A percentile compares a stretch with the other conserved stretches of the same genome.
Evolutionary conservation across 257 asterid genomes (phyloP).

Genomic region (Marsdenia floribunda): DNA sequence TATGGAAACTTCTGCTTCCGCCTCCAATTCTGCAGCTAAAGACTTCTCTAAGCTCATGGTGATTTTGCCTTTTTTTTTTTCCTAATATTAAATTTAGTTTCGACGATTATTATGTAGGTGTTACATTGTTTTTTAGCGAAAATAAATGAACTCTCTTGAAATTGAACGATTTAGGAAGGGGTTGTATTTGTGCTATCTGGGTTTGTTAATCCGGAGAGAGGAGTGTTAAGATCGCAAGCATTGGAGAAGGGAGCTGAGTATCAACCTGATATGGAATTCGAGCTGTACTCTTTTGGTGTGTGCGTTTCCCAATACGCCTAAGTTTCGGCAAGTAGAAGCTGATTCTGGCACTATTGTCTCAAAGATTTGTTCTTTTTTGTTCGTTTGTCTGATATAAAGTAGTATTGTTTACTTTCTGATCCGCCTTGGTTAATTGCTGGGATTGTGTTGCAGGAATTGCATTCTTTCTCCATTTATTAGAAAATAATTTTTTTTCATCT

Average conservation of each 20-base stretch:
- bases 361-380: constrained; percentile 38
- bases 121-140: neutral
- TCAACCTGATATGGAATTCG: constrained; percentile 85
- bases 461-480: neutral
- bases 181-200: constrained; percentile 83
- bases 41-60: constrained; percentile 67
- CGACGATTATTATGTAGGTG: neutral
- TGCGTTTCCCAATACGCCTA: constrained; percentile 85
- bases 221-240: constrained; percentile 68
- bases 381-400: neutral
- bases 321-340: constrained; percentile 81
- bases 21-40: constrained; percentile 28
- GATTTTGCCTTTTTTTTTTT: neutral
- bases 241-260: constrained; percentile 94
- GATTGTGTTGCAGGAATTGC: neutral
- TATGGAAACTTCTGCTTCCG: constrained; percentile 26
- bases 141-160: neutral
- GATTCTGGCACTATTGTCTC: constrained; percentile 83
- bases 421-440: neutral
- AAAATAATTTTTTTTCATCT: neutral
- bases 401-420: too few relatives aligned
- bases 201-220: constrained; percentile 91
- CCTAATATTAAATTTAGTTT: neutral
- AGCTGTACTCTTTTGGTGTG: constrained; percentile 76
- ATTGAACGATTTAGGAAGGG: constrained; percentile 55